Evolutionary conservation across 306 rosid species (phyloP).

Genomic region (Luffa acutangula): DNA sequence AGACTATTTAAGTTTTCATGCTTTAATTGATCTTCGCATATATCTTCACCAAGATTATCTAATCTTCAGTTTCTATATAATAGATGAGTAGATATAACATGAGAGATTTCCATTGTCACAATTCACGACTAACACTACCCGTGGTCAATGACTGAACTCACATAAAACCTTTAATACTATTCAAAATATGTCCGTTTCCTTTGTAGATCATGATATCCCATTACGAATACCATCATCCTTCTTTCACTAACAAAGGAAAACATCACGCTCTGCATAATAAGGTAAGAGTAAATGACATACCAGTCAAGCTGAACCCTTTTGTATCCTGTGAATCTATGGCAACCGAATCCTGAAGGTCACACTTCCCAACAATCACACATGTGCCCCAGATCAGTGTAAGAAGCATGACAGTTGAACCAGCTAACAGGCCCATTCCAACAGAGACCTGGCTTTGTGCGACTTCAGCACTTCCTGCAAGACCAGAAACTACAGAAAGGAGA

Average conservation of each 20-base stretch:
- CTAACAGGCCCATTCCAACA: conserved; percentile 64
- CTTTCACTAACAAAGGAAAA: background rate
- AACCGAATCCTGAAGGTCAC: conserved; percentile 25
- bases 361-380: conserved; percentile 53
- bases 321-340: conserved; percentile 28
- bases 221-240: background rate
- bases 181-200: background rate
- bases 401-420: conserved; percentile 76
- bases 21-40: background rate
- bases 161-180: background rate
- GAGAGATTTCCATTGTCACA: background rate
- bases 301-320: conserved; percentile 32
- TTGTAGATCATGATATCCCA: background rate
- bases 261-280: background rate
- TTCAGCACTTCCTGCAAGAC: conserved; percentile 43
- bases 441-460: conserved; percentile 63
- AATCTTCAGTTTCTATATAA: background rate
- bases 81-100: background rate
- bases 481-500: conserved; percentile 38
- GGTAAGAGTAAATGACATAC: conserved; percentile 11
- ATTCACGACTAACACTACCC: background rate
- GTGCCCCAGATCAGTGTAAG: conserved; percentile 57
- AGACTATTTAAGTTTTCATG: background rate
- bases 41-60: background rate
- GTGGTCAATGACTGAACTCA: background rate